phyloP scores from a whole-genome alignment of 208 protist species.

The Porcisia hertigi region DNA sequence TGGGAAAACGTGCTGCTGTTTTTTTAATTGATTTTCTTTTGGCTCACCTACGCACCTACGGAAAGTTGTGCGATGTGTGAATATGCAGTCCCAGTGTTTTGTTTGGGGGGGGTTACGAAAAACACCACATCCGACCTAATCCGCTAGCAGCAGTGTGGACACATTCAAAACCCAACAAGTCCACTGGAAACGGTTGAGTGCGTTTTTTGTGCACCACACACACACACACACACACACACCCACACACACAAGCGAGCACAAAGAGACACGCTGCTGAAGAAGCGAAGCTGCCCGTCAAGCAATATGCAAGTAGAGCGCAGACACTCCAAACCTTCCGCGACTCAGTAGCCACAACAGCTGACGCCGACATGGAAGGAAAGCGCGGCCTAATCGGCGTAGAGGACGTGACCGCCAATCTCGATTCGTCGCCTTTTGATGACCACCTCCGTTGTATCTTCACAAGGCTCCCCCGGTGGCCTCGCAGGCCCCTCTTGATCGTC shows the following conservation, averaged over 20 bases:
- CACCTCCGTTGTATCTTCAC: conserved; percentile 8
- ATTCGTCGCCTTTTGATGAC: conserved; percentile 45
- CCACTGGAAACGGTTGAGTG: neutral
- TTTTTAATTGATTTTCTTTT: neutral
- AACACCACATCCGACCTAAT: too few species aligned
- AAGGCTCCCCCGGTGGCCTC: neutral
- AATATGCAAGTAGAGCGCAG: neutral
- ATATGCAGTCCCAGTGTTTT: neutral
- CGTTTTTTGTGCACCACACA: neutral
- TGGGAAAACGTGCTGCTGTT: neutral
- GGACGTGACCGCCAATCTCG: conserved; percentile 61
- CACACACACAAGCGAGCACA: neutral
- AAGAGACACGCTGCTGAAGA: neutral
- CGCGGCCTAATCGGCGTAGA: conserved; percentile 41
- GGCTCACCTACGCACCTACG: neutral
- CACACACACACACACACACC: neutral
- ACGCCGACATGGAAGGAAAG: neutral
- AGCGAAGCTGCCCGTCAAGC: neutral
- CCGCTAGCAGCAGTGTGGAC: neutral
- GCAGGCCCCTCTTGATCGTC: conserved; percentile 20
- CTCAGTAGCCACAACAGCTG: neutral
- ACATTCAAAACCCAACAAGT: neutral
- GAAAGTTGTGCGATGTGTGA: neutral
- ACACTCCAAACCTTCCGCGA: neutral
- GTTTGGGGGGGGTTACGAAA: neutral